These are phyloP conservation scores for Hygrophila difformis DNA, from an alignment of 257 asterid genomes.

Conservation along the genomic window DNA sequence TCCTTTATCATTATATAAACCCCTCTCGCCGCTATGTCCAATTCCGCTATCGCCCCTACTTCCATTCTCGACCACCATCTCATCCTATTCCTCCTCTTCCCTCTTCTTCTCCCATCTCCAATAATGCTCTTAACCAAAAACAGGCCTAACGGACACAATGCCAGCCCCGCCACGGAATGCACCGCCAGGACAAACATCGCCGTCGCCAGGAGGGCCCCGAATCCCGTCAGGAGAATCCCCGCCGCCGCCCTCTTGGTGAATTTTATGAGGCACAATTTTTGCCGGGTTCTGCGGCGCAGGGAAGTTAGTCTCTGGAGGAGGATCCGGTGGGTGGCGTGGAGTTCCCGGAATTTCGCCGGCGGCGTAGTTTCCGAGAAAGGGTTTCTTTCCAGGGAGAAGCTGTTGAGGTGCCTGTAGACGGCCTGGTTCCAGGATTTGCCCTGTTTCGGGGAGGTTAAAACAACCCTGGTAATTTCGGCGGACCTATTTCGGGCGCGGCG, in stretches of 20 bases:
- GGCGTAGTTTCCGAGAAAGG: constrained; percentile 30
- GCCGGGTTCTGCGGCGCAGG: constrained; percentile 25
- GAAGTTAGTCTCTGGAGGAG: constrained; percentile 38
- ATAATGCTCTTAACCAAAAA: constrained; percentile 16
- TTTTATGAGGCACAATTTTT: constrained; percentile 20
- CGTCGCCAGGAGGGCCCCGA: constrained; percentile 18
- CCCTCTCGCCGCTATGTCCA: constrained; percentile 66
- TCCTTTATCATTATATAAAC: constrained; percentile 49
- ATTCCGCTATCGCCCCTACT: constrained; percentile 31
- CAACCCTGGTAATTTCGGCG: constrained; percentile 22
- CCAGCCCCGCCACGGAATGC: constrained; percentile 18
- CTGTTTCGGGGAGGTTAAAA: constrained; percentile 16
- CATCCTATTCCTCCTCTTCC: background rate
- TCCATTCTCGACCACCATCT: too few relatives aligned
- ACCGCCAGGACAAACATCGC: constrained; percentile 23
- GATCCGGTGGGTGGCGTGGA: constrained; percentile 25
- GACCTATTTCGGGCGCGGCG: too few relatives aligned
- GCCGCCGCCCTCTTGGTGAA: constrained; percentile 28
- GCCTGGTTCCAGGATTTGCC: constrained; percentile 13
- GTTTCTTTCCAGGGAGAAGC: constrained; percentile 32
- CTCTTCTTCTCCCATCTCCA: background rate
- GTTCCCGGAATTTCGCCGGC: constrained; percentile 28
- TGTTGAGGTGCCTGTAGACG: constrained; percentile 24
- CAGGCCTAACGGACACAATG: constrained; percentile 17
- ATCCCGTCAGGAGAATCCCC: constrained; percentile 16